Evolutionary conservation across 1,139 yeast species (phyloP).

Genomic region (Zygosaccharomyces pseudobailii): DNA sequence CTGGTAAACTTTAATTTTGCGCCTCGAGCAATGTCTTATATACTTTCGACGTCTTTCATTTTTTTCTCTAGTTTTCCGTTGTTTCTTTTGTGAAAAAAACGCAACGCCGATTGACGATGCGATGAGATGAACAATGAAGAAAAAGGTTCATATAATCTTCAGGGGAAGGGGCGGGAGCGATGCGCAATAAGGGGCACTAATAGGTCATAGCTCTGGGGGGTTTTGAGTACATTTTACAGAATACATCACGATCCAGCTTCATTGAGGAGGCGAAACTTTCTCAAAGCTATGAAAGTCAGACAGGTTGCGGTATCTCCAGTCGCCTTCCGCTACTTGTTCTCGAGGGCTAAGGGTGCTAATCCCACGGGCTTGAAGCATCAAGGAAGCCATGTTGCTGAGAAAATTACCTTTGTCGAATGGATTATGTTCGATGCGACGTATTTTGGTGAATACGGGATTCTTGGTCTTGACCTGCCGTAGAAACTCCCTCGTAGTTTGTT

Average conservation of each 20-base stretch:
- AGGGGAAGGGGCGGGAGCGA: background rate
- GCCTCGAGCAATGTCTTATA: background rate
- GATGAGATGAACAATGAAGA: background rate
- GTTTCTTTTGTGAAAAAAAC: constrained; percentile 1
- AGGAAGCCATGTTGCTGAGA: constrained; percentile 40
- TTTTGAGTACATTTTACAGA: background rate
- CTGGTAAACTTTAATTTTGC: background rate
- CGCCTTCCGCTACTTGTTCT: constrained; percentile 40
- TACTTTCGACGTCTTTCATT: background rate
- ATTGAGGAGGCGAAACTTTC: background rate
- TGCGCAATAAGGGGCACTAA: background rate
- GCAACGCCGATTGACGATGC: background rate
- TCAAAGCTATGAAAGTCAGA: constrained; percentile 9
- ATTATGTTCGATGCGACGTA: constrained; percentile 34
- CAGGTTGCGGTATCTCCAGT: constrained; percentile 39
- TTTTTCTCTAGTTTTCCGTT: background rate
- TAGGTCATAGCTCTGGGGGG: background rate
- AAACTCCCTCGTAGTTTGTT: constrained; percentile 68
- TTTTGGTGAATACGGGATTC: constrained; percentile 28
- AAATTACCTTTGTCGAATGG: constrained; percentile 42
- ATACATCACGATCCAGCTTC: background rate
- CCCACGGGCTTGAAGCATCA: constrained; percentile 52
- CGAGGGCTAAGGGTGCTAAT: constrained; percentile 39
- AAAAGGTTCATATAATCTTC: background rate
- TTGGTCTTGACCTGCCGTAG: constrained; percentile 39